A percentile compares a stretch with the other conserved stretches of the same genome.
These are phyloP conservation scores for Macrophomina phaseolina DNA, from an alignment of 2,329 filamentous ascomycete species.

Conservation along the genomic window DNA sequence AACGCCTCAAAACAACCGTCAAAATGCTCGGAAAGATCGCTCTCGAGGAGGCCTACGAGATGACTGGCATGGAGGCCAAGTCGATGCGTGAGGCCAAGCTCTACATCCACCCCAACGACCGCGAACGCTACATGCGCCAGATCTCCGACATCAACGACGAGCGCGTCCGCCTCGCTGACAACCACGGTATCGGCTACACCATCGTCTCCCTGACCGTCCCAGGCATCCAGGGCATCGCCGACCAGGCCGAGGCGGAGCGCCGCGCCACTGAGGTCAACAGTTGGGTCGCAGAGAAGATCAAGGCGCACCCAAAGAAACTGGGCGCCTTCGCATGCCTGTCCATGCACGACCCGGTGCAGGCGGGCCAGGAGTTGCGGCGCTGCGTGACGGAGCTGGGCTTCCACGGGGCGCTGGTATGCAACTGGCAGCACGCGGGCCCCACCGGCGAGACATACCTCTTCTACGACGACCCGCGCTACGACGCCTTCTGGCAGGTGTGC, in stretches of 20 bases:
- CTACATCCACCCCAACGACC: constrained; percentile 20
- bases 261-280: constrained; percentile 38
- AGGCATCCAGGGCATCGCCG: constrained; percentile 36
- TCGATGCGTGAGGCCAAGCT: constrained; percentile 20
- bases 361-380: constrained; percentile 57
- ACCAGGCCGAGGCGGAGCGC: constrained; percentile 35
- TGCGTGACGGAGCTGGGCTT: constrained; percentile 58
- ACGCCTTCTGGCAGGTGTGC: constrained; percentile 65
- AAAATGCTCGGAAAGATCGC: constrained; percentile 23
- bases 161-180: constrained; percentile 27
- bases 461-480: constrained; percentile 67
- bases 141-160: constrained; percentile 32
- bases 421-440: constrained; percentile 63
- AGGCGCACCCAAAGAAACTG: constrained; percentile 27
- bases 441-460: constrained; percentile 68
- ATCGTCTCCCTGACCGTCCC: constrained; percentile 38
- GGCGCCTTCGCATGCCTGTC: constrained; percentile 32
- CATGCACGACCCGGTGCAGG: constrained; percentile 59
- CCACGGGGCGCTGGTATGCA: constrained; percentile 53
- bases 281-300: constrained; percentile 35
- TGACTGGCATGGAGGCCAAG: constrained; percentile 20
- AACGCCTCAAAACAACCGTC: not conserved
- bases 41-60: constrained; percentile 24
- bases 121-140: constrained; percentile 16
- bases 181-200: constrained; percentile 37